phyloP scores from a whole-genome alignment of 345 rosid species.

The Syzygium oleosum region DNA sequence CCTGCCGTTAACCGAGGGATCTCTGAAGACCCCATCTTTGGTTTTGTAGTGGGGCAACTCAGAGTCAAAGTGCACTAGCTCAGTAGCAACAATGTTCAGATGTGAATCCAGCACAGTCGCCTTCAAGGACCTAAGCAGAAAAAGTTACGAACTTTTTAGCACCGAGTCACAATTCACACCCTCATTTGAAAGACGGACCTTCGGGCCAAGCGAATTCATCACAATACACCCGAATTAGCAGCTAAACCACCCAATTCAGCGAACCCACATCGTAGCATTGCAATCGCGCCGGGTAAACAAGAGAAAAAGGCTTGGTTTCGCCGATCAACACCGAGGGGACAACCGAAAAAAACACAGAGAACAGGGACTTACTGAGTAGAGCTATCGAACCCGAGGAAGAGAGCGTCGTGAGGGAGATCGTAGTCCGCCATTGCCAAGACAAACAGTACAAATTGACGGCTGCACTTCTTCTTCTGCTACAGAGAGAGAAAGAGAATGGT shows the following conservation, averaged over 20 bases:
- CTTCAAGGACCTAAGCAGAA: conserved; percentile 72
- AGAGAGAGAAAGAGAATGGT: not conserved
- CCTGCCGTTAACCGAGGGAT: conserved; percentile 49
- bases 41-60: conserved; percentile 75
- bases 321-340: not conserved
- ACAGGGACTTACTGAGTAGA: conserved; percentile 69
- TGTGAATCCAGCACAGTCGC: conserved; percentile 74
- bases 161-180: not conserved
- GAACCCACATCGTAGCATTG: not conserved
- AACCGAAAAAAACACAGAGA: not conserved
- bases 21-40: conserved; percentile 78
- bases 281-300: not conserved
- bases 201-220: not conserved
- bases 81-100: conserved; percentile 53
- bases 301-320: not conserved
- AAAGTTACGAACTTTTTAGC: not conserved
- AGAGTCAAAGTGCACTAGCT: conserved; percentile 73
- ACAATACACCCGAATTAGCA: not conserved
- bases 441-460: not conserved
- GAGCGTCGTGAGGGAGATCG: conserved; percentile 57
- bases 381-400: conserved; percentile 86
- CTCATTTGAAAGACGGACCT: not conserved
- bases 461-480: not conserved
- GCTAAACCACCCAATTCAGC: not conserved
- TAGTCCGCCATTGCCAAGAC: conserved; percentile 29